A percentile compares a stretch with the other conserved stretches of the same genome.
These are phyloP conservation scores for Sporothrix variecibatus DNA, from an alignment of 2,329 filamentous ascomycete species.

Conservation along the genomic window DNA sequence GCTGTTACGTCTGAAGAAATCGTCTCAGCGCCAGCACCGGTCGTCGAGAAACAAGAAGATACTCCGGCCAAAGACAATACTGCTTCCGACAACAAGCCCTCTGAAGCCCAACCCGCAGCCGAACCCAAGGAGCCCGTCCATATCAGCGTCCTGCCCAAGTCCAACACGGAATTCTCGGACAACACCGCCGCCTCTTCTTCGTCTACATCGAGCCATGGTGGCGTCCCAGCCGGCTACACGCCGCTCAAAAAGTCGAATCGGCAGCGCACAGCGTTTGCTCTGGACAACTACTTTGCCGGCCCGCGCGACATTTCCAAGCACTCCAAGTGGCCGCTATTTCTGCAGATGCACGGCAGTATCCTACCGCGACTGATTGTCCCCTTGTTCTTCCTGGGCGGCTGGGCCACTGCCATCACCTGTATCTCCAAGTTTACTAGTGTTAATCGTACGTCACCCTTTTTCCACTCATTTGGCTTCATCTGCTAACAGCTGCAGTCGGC, in stretches of 20 bases:
- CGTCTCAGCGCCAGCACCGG: neutral
- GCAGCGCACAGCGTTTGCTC: slow-evolving; percentile 41
- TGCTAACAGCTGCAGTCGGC: slow-evolving; percentile 43
- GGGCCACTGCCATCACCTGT: slow-evolving; percentile 66
- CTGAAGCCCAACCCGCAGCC: neutral
- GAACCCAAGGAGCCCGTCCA: neutral
- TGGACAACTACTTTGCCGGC: slow-evolving; percentile 53
- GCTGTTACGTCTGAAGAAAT: neutral
- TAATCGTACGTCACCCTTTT: slow-evolving; percentile 32
- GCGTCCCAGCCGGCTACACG: neutral
- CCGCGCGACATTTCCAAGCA: slow-evolving; percentile 71
- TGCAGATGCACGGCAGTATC: slow-evolving; percentile 75
- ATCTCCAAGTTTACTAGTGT: slow-evolving; percentile 30
- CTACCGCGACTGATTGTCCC: slow-evolving; percentile 72
- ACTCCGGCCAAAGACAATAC: neutral
- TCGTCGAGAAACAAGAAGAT: neutral
- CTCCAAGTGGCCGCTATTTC: slow-evolving; percentile 76
- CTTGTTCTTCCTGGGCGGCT: slow-evolving; percentile 61
- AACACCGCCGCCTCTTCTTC: slow-evolving; percentile 37
- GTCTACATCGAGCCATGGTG: slow-evolving; percentile 18
- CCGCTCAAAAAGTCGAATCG: slow-evolving; percentile 28
- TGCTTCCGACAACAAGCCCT: neutral
- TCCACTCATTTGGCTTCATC: neutral
- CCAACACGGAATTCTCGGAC: neutral
- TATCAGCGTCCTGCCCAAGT: neutral